Evolutionary conservation across 257 asterid genomes (phyloP).

Genomic region (Asclepias syriaca): DNA sequence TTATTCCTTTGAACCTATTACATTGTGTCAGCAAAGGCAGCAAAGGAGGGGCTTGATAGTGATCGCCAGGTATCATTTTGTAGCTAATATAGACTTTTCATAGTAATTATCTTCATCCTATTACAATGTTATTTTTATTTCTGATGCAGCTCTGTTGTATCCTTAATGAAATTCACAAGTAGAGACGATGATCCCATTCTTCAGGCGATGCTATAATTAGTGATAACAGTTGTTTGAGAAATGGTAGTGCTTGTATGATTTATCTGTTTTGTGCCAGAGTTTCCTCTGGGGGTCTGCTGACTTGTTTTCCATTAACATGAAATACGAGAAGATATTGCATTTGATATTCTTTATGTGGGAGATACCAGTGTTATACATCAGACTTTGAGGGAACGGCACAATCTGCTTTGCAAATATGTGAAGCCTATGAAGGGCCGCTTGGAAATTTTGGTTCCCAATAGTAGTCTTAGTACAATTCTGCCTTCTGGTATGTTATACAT

Average conservation of each 20-base stretch:
- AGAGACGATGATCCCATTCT: slow-evolving; percentile 2
- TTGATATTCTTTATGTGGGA: slow-evolving; percentile 90
- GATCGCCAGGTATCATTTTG: slow-evolving; percentile 66
- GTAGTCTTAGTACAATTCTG: slow-evolving; percentile 60
- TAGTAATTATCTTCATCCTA: neutral
- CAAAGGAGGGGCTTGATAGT: slow-evolving; percentile 78
- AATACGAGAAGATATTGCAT: slow-evolving; percentile 66
- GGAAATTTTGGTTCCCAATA: slow-evolving; percentile 92
- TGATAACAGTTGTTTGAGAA: slow-evolving; percentile 1
- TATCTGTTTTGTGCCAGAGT: neutral
- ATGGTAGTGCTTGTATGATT: neutral
- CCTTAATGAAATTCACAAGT: slow-evolving; percentile 31
- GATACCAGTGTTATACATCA: slow-evolving; percentile 97
- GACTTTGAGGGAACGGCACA: slow-evolving; percentile 83
- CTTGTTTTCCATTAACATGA: slow-evolving; percentile 43
- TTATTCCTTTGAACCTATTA: slow-evolving; percentile 11
- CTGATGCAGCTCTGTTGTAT: slow-evolving; percentile 94
- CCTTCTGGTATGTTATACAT: slow-evolving; percentile 50
- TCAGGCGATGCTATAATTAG: neutral
- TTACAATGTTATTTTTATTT: slow-evolving; percentile 21
- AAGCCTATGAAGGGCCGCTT: slow-evolving; percentile 73
- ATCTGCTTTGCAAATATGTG: slow-evolving; percentile 64
- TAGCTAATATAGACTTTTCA: neutral
- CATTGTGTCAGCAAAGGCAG: slow-evolving; percentile 72
- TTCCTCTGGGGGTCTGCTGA: neutral